Conservation (phyloP, 2,329 filamentous ascomycete species). For the Fusarium decemcellulare region DNA sequence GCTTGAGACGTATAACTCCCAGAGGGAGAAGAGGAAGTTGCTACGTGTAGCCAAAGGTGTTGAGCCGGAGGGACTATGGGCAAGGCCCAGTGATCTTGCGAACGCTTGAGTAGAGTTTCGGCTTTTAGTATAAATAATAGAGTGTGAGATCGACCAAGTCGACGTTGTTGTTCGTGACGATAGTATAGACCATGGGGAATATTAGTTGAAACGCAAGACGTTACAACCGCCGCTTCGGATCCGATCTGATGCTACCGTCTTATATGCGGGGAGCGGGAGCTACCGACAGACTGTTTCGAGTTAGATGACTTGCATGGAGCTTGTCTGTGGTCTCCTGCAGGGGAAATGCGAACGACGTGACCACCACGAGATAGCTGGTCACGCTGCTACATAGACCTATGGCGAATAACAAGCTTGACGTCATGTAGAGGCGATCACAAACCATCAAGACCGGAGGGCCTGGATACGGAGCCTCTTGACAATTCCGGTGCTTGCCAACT, state of each 20-base stretch:
- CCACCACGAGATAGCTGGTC: neutral
- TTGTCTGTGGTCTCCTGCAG: constrained; percentile 2
- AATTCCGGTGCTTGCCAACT: too few species aligned
- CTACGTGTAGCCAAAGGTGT: constrained; percentile 21
- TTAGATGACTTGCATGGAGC: neutral
- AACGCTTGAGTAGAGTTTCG: neutral
- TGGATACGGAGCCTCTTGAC: too few species aligned
- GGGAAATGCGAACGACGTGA: neutral
- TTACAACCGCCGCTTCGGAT: neutral
- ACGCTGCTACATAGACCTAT: too few species aligned
- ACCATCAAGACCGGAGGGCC: too few species aligned
- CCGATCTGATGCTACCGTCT: neutral
- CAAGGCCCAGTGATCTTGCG: constrained; percentile 14
- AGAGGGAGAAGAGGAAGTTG: constrained; percentile 27
- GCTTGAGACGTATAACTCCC: constrained; percentile 29
- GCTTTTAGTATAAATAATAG: neutral
- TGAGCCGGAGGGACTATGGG: constrained; percentile 33
- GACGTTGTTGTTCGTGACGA: too few species aligned
- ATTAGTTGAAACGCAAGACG: too few species aligned
- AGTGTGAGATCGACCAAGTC: too few species aligned
- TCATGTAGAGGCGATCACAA: too few species aligned
- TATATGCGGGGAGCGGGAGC: constrained; percentile 1
- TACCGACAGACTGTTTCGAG: neutral
- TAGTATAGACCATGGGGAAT: too few species aligned
- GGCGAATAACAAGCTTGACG: too few species aligned